Evolutionary conservation across 2,329 filamentous ascomycete species (phyloP).

Genomic region (Apiospora kogelbergensis): DNA sequence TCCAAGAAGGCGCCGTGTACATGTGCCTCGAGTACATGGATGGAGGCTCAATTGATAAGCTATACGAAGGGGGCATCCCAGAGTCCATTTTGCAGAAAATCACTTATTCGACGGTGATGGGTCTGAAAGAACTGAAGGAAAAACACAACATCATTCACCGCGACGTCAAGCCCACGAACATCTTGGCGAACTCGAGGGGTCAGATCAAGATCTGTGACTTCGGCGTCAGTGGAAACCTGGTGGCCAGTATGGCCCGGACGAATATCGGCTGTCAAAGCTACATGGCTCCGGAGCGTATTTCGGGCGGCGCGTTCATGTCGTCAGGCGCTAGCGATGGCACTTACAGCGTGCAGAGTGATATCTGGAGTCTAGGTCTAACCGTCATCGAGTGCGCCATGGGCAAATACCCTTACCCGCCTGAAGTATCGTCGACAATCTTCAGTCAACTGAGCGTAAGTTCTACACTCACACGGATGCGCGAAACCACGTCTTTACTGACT

Average conservation of each 20-base stretch:
- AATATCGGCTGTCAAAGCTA: conserved; percentile 99
- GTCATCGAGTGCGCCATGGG: conserved; percentile 96
- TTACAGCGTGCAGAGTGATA: conserved; percentile 96
- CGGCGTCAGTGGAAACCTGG: conserved; percentile 92
- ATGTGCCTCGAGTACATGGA: conserved; percentile 99
- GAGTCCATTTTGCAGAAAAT: conserved; percentile 89
- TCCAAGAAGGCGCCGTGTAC: conserved; percentile 97
- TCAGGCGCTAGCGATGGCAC: conserved; percentile 75
- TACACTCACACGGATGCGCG: not conserved
- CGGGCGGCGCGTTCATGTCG: conserved; percentile 76
- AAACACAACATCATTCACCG: conserved; percentile 99
- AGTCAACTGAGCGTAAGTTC: conserved; percentile 88
- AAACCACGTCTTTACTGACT: conserved; percentile 17
- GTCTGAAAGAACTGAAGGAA: conserved; percentile 90
- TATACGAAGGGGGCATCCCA: conserved; percentile 88
- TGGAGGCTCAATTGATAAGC: conserved; percentile 93
- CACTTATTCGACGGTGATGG: conserved; percentile 84
- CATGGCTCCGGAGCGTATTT: conserved; percentile 97
- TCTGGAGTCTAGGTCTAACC: conserved; percentile 93
- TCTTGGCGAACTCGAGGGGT: conserved; percentile 83
- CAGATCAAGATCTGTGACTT: conserved; percentile 99
- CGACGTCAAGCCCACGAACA: conserved; percentile 99
- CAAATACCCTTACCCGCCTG: conserved; percentile 92
- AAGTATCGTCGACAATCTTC: conserved; percentile 98
- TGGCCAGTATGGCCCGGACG: conserved; percentile 96